Base-by-base conservation (phyloP, 495 filamentous ascomycete genomes). In the Xylaria venustula region DNA sequence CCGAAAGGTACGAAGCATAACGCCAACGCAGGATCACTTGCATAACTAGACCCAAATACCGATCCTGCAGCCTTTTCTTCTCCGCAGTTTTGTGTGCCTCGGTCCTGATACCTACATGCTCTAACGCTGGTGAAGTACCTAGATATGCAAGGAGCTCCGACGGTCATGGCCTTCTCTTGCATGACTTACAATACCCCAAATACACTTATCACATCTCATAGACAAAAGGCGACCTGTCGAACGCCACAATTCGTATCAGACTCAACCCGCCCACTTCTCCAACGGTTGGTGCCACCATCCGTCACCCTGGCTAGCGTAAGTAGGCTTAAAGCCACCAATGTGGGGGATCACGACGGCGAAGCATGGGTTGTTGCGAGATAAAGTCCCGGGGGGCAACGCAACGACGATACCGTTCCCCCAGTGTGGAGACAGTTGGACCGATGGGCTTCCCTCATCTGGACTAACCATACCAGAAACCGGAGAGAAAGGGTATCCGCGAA, bases 1-100 rank as follows among this genome's bases (percentile, higher is more conserved):
- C 40, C 37, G 41, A 41, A 26, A 40, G 22, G 34, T 20, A 17
- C 51, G 14, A 54, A 28, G 34, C 51, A 23, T 26, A 40, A 60
- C 58, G 40, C 58, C 58, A 48, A 61, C 50, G 58, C 58, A 61
- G 45, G 58, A 61, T 61, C 58, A 61, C 58, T 36, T 54, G 58
- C 58, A 61, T 61, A n/a, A 60, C 28, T 17, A 54, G 40, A 37
- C 41, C 48, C 26, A 52, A 60, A 54, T 61, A 53, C 58, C 58
- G 58, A 48, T 61, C 30, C 48, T 54, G 48, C 58, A 60, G 41
- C 40, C 42, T 47, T 19, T n/a, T 50, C 47, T 23, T 54, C 30
- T 57, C 44, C 30, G 25, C 19, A 17, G 22, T 23, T 26, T 30
- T 4, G 17, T 45, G 34, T 15, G 15, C 28, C 7, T 23, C 32